Percentiles rank a stretch among this genome's conserved stretches.
These are phyloP conservation scores for Populus ilicifolia DNA, from an alignment of 345 rosid species.

Conservation along the genomic window DNA sequence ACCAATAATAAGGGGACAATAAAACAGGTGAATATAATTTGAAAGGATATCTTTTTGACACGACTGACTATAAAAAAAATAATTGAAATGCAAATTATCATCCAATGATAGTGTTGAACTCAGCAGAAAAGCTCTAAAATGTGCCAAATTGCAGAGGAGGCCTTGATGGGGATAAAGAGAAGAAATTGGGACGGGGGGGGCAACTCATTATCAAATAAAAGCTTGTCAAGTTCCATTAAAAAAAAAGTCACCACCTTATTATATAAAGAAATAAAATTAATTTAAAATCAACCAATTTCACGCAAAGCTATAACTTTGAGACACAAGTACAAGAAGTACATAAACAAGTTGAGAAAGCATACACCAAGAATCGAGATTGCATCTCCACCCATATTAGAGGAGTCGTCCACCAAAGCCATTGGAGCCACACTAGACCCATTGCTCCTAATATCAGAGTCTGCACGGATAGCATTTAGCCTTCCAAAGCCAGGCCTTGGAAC, in stretches of 20 bases:
- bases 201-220: neutral
- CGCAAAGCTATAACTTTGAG: neutral
- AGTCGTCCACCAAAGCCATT: slow-evolving; percentile 35
- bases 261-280: neutral
- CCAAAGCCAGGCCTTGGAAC: slow-evolving; percentile 48
- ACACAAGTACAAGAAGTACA: neutral
- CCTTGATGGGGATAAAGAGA: neutral
- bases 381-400: slow-evolving; percentile 35
- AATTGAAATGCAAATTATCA: neutral
- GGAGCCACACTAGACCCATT: slow-evolving; percentile 37
- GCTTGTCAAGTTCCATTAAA: neutral
- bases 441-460: slow-evolving; percentile 44
- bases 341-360: slow-evolving; percentile 25
- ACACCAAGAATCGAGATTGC: slow-evolving; percentile 33
- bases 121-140: neutral
- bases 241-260: neutral
- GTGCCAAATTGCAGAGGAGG: neutral
- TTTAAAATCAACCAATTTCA: neutral
- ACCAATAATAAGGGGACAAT: neutral
- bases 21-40: neutral
- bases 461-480: slow-evolving; percentile 30
- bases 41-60: neutral
- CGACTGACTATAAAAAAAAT: neutral
- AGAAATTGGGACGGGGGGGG: neutral
- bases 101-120: neutral